Evolutionary conservation across 225 moss, liverwort and hornwort species (phyloP), one percentile per base, ranked within the genome.

Genomic region (Bryoerythrophyllum caledonicum): DNA sequence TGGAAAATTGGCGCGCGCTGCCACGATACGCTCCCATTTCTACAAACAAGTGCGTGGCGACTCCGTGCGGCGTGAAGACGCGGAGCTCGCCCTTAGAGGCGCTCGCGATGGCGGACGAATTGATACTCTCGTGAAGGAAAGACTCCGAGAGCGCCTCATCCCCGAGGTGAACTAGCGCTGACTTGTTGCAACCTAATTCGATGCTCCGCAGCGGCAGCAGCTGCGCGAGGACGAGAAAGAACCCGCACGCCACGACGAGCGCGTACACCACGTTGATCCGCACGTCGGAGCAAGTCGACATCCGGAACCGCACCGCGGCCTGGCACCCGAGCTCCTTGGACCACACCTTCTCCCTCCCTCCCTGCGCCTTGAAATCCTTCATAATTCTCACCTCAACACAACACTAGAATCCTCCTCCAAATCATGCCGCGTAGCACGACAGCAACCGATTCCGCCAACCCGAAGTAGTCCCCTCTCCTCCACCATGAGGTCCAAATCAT

Each of bases 1-100:
- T 27, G 37, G 87, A 85, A 46, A 90, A 90, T 8, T 64, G 65
- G 14, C 64, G 63, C 8, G 79, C 41, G 48, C 87, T 68, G 14
- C 87, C 79, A 5, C 90, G 78, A 28, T 90, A 87, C 2, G 90
- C 74, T 8, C 87, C 82, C 90, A 90, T 90, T 75, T 90, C 85
- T 20, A 90, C 60, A 61, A 87, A 90, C 76, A 90, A 54, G 70
- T 87, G 82, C 24, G 84, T 67, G 4, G 77, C 90, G 10, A 81
- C 27, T 1, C 90, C 90, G n/a, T 90, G 81, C 24, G 88, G 81
- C 35, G 60, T 81, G 43, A 89, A 89, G 2, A 83, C 59, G 1
- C 86, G 88, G 1, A 79, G 71, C 56, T 83, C 76, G 0, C 86
- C 88, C 16, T 57, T 27, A 68, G 79, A 81, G 0, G 15, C 9